Percentiles rank a stretch among this genome's conserved stretches.
These are phyloP conservation scores for Fusarium sambucinum DNA, from an alignment of 2,329 filamentous ascomycete species.

Conservation along the genomic window DNA sequence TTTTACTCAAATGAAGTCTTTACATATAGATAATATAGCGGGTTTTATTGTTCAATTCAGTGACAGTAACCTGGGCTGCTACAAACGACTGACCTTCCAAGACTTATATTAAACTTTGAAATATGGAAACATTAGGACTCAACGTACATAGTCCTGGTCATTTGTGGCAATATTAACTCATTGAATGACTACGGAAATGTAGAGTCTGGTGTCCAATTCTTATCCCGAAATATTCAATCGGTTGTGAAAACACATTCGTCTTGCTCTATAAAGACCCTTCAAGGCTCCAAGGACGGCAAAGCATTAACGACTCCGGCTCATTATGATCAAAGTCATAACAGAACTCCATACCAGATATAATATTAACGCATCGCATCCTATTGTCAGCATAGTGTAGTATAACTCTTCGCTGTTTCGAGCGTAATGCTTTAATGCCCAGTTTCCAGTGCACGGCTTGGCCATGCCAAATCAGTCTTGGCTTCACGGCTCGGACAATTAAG, in stretches of 20 bases:
- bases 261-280: neutral
- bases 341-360: neutral
- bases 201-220: no score
- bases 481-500: neutral
- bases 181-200: neutral
- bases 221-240: no score
- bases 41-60: rapidly evolving
- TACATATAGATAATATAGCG: rapidly evolving
- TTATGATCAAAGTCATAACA: neutral
- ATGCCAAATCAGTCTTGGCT: neutral
- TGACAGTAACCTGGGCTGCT: neutral
- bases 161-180: neutral
- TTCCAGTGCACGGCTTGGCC: neutral
- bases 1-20: no score
- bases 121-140: no score
- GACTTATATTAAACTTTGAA: no score
- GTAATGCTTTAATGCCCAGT: neutral
- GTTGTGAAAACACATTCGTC: neutral
- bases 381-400: neutral
- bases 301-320: neutral
- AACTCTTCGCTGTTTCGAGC: neutral
- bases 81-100: neutral
- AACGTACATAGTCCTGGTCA: no score
- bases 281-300: neutral
- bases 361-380: neutral